phyloP scores from a whole-genome alignment of 352 stramenopile species.

The Phytophthora multivora region DNA sequence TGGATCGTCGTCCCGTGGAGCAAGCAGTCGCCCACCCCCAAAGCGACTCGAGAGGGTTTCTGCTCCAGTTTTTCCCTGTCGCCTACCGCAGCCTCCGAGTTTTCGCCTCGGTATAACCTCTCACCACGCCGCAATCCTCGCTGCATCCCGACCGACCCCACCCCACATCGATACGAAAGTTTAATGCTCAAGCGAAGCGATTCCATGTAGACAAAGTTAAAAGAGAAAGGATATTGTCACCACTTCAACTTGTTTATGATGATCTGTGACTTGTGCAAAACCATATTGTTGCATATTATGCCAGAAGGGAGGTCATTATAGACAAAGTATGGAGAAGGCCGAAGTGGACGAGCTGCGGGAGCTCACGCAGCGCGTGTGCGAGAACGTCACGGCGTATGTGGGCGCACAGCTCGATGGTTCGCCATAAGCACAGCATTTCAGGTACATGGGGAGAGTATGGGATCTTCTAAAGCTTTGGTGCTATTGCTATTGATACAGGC shows the following conservation, averaged over 20 bases:
- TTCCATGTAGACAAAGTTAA: conserved; percentile 47
- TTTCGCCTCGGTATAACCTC: conserved; percentile 33
- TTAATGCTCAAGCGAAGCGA: conserved; percentile 46
- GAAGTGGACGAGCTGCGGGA: conserved; percentile 62
- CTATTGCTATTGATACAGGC: conserved; percentile 32
- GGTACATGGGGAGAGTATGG: too few relatives aligned
- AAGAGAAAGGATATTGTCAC: conserved; percentile 12
- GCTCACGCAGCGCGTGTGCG: conserved; percentile 70
- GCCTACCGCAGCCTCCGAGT: conserved; percentile 28
- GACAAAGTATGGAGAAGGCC: conserved; percentile 60
- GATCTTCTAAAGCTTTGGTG: not conserved
- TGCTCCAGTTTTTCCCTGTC: conserved; percentile 33
- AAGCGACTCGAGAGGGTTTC: conserved; percentile 12
- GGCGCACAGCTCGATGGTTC: conserved; percentile 68
- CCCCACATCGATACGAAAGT: conserved; percentile 37
- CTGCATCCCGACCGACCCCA: conserved; percentile 18
- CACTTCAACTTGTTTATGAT: conserved; percentile 1
- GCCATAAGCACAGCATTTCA: too few relatives aligned
- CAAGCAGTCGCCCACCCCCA: conserved; percentile 24
- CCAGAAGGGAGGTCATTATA: conserved; percentile 1
- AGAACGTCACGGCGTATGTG: conserved; percentile 71
- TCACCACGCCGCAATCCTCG: conserved; percentile 28
- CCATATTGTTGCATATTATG: conserved; percentile 14
- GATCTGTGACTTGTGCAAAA: conserved; percentile 31
- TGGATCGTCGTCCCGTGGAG: conserved; percentile 71